A percentile compares a stretch with the other conserved stretches of the same genome.
Evolutionary conservation across 2,329 filamentous ascomycete species (phyloP).

Genomic region (Lasiodiplodia theobromae): DNA sequence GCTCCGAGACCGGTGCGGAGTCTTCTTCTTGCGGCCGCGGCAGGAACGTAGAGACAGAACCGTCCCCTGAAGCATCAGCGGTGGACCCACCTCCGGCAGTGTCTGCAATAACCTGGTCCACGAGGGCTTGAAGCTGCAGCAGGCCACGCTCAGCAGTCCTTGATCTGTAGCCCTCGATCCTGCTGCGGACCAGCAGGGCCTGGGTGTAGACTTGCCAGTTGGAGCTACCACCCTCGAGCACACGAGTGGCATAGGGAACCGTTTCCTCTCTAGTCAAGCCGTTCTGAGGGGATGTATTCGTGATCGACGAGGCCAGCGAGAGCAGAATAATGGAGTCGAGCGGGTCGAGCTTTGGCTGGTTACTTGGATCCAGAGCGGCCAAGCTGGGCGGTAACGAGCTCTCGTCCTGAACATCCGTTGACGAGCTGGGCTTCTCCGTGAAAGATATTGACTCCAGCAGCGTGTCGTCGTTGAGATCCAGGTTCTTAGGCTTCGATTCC

Average conservation of each 20-base stretch:
- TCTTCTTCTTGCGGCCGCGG: slow-evolving; percentile 78
- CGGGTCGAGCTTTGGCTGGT: slow-evolving; percentile 81
- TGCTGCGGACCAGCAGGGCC: slow-evolving; percentile 84
- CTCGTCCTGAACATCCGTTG: slow-evolving; percentile 53
- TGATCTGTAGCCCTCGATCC: slow-evolving; percentile 87
- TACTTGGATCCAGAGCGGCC: slow-evolving; percentile 71
- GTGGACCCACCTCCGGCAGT: slow-evolving; percentile 59
- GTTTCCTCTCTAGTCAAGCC: slow-evolving; percentile 93
- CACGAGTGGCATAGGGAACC: slow-evolving; percentile 85
- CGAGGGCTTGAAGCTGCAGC: slow-evolving; percentile 90
- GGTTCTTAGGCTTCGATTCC: slow-evolving; percentile 65
- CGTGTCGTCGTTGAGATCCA: slow-evolving; percentile 91
- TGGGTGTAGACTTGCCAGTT: slow-evolving; percentile 99
- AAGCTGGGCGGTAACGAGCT: slow-evolving; percentile 67
- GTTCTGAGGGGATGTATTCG: slow-evolving; percentile 84
- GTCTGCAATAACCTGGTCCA: slow-evolving; percentile 93
- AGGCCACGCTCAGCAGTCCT: slow-evolving; percentile 89
- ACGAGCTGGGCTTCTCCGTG: slow-evolving; percentile 59
- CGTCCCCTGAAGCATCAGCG: slow-evolving; percentile 36
- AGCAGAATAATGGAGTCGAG: slow-evolving; percentile 91
- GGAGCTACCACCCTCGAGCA: slow-evolving; percentile 84
- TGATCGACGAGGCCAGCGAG: slow-evolving; percentile 80
- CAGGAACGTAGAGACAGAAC: slow-evolving; percentile 76
- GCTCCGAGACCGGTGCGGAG: slow-evolving; percentile 76
- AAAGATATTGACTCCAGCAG: slow-evolving; percentile 88